Percentiles rank a stretch among this genome's conserved stretches.
These are phyloP conservation scores for Murraya koenigii DNA, from an alignment of 345 rosid genomes.

Conservation along the genomic window DNA sequence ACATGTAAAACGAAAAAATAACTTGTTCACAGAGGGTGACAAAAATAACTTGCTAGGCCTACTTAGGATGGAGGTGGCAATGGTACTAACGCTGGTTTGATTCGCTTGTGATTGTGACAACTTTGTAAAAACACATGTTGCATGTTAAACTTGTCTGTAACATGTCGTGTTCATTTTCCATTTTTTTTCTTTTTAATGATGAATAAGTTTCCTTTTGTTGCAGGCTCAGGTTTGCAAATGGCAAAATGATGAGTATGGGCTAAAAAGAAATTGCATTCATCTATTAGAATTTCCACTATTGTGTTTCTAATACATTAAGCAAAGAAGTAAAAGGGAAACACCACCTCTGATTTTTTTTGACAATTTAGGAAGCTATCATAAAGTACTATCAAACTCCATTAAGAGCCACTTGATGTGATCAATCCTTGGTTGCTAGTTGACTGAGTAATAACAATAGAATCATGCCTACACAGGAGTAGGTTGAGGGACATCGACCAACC, in stretches of 20 bases:
- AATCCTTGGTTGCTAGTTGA: constrained; percentile 1
- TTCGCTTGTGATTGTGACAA: neutral
- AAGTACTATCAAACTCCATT: neutral
- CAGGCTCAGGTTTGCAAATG: neutral
- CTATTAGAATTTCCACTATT: neutral
- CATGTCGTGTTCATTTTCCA: neutral
- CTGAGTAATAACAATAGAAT: neutral
- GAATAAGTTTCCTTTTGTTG: neutral
- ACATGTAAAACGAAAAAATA: too few relatives aligned
- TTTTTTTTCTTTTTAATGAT: too few relatives aligned
- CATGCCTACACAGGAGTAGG: constrained; percentile 22
- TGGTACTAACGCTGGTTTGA: too few relatives aligned
- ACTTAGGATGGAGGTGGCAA: too few relatives aligned
- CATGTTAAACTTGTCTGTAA: neutral
- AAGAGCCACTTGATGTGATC: neutral
- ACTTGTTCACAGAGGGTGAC: too few relatives aligned
- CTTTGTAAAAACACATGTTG: neutral
- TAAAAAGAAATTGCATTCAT: neutral
- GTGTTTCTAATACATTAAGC: neutral
- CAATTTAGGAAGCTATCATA: neutral
- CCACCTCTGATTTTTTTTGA: neutral
- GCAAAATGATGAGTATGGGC: neutral
- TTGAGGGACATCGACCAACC: constrained; percentile 62
- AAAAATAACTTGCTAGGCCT: too few relatives aligned
- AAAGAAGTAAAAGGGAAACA: too few relatives aligned